Evolutionary conservation across 306 rosid species (phyloP).

Genomic region (Sindora glabra): DNA sequence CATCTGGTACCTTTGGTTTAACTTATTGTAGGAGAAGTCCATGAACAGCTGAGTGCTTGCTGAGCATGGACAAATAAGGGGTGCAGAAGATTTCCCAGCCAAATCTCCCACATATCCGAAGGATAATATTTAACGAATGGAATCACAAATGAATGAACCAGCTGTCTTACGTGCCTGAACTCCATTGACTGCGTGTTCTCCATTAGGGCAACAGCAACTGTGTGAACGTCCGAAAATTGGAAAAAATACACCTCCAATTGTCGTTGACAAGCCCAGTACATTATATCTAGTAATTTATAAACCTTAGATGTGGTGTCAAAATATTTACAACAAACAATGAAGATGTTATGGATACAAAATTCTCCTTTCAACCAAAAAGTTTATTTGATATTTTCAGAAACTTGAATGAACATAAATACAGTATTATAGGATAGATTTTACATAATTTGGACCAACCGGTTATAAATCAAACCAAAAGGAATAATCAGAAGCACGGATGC

Average conservation of each 20-base stretch:
- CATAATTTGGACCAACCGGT: neutral
- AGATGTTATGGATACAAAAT: constrained; percentile 10
- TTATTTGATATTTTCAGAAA: neutral
- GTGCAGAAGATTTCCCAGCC: constrained; percentile 82
- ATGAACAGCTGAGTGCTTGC: constrained; percentile 66
- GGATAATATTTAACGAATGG: constrained; percentile 83
- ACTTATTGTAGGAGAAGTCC: constrained; percentile 87
- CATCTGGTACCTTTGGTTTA: constrained; percentile 88
- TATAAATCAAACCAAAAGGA: too few species aligned
- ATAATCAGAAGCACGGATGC: constrained; percentile 22
- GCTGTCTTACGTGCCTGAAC: constrained; percentile 87
- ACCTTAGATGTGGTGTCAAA: constrained; percentile 10
- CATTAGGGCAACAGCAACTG: constrained; percentile 62
- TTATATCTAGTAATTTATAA: constrained; percentile 52
- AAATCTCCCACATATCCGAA: constrained; percentile 70
- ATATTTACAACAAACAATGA: neutral
- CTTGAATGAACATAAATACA: neutral
- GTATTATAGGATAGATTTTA: neutral
- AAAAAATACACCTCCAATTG: constrained; percentile 74
- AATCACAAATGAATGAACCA: constrained; percentile 74
- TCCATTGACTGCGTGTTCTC: constrained; percentile 96
- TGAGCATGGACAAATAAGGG: constrained; percentile 71
- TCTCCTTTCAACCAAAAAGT: too few species aligned
- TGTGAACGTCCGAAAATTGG: constrained; percentile 59
- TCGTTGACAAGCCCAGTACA: constrained; percentile 85